Conservation (phyloP, 441 rosid genomes). For the Melianthus villosus region DNA sequence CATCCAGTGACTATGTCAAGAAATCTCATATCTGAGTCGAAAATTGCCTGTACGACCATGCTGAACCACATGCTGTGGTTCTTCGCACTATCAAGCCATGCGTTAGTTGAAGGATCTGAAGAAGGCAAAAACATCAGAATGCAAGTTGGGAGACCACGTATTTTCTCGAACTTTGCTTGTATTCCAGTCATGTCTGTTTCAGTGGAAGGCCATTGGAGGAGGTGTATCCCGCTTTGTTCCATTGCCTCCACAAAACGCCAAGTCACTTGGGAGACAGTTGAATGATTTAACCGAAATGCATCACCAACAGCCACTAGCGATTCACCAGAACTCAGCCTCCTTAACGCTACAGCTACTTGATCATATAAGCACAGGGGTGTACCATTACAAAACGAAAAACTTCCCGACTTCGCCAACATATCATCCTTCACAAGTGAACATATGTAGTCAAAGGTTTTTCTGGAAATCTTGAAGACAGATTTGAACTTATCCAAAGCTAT, state of each 20-base stretch:
- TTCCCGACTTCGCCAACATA: conserved; percentile 34
- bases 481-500: conserved; percentile 27
- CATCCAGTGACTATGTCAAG: conserved; percentile 63
- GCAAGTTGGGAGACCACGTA: conserved; percentile 62
- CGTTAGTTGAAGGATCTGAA: conserved; percentile 42
- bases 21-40: conserved; percentile 71
- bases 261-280: conserved; percentile 82
- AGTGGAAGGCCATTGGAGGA: conserved; percentile 61
- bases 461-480: conserved; percentile 28
- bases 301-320: conserved; percentile 64
- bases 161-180: conserved; percentile 61
- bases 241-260: conserved; percentile 86
- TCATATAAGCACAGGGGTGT: conserved; percentile 42
- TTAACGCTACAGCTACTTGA: conserved; percentile 71
- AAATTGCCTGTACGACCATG: conserved; percentile 70
- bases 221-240: conserved; percentile 66
- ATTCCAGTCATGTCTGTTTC: conserved; percentile 29
- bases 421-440: conserved; percentile 45
- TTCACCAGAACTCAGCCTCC: conserved; percentile 83
- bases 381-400: conserved; percentile 37
- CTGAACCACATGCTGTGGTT: conserved; percentile 76
- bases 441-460: conserved; percentile 38
- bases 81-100: conserved; percentile 60
- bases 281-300: conserved; percentile 54
- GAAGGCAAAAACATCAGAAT: conserved; percentile 58